These are phyloP conservation scores for Roridomyces roridus DNA, from an alignment of 768 basidiomycete species.

Conservation along the genomic window DNA sequence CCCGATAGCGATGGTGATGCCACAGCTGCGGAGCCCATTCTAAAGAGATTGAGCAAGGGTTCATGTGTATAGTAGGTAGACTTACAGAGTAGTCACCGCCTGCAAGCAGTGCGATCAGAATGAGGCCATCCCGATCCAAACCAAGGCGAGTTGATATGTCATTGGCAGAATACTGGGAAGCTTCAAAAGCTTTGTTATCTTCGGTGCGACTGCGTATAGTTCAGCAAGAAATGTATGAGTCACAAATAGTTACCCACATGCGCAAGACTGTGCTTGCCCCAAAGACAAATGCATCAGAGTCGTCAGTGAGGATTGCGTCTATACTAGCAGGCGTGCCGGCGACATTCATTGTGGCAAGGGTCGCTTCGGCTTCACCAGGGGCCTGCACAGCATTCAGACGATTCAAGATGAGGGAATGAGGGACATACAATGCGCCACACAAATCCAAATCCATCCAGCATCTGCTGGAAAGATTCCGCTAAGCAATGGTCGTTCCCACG, in stretches of 20 bases:
- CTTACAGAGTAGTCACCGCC: slow-evolving; percentile 49
- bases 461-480: slow-evolving; percentile 28
- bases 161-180: slow-evolving; percentile 31
- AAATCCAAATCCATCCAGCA: slow-evolving; percentile 51
- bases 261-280: slow-evolving; percentile 49
- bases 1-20: background rate
- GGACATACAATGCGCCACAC: slow-evolving; percentile 33
- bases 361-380: slow-evolving; percentile 63
- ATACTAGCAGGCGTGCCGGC: slow-evolving; percentile 38
- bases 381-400: slow-evolving; percentile 34
- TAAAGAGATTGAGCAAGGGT: background rate
- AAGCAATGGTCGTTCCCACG: slow-evolving; percentile 34
- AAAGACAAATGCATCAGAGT: slow-evolving; percentile 56
- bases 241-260: background rate
- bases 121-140: slow-evolving; percentile 36
- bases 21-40: slow-evolving; percentile 26
- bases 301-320: slow-evolving; percentile 57
- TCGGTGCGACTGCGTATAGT: slow-evolving; percentile 41
- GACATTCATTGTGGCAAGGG: slow-evolving; percentile 51
- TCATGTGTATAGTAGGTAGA: slow-evolving; percentile 21
- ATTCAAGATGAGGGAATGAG: background rate
- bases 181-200: slow-evolving; percentile 54
- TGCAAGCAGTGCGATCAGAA: slow-evolving; percentile 44
- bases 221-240: slow-evolving; percentile 17
- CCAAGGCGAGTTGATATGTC: slow-evolving; percentile 32